Percentiles rank a stretch among this genome's conserved stretches.
These are phyloP conservation scores for Geum urbanum DNA, from an alignment of 306 rosid species.

Conservation along the genomic window DNA sequence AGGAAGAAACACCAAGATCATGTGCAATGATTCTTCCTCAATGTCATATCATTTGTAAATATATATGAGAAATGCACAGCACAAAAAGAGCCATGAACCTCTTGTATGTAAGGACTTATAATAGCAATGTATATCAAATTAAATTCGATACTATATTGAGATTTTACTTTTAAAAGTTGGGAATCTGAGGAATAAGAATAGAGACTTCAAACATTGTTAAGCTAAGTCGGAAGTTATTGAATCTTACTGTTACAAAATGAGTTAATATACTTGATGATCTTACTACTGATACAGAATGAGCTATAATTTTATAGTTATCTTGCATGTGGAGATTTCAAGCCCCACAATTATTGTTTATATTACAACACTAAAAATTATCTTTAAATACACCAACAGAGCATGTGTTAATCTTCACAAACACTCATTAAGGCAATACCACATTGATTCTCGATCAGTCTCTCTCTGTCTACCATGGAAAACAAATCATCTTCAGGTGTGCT, in stretches of 20 bases:
- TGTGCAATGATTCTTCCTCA: constrained; percentile 22
- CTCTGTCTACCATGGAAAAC: constrained; percentile 16
- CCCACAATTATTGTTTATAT: not conserved
- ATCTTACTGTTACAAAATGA: not conserved
- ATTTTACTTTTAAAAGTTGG: not conserved
- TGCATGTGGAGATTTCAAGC: not conserved
- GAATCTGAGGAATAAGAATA: not conserved
- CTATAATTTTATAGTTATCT: not conserved
- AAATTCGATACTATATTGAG: not conserved
- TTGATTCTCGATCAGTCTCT: not conserved
- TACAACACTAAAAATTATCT: not conserved
- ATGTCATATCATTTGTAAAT: not conserved
- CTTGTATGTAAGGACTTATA: too few species aligned
- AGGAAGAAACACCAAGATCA: constrained; percentile 7
- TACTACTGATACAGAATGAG: not conserved
- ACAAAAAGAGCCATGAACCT: not conserved
- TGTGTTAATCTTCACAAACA: not conserved
- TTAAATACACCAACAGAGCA: constrained; percentile 2
- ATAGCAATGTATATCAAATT: not conserved
- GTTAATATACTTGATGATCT: not conserved
- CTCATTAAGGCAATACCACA: not conserved
- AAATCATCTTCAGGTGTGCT: constrained; percentile 7
- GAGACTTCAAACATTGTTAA: not conserved
- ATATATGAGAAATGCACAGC: not conserved
- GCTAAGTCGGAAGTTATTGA: not conserved